A percentile compares a stretch with the other conserved stretches of the same genome.
Conservation (phyloP, 208 protist species). For the Tritrichomonas musculus region DNA sequence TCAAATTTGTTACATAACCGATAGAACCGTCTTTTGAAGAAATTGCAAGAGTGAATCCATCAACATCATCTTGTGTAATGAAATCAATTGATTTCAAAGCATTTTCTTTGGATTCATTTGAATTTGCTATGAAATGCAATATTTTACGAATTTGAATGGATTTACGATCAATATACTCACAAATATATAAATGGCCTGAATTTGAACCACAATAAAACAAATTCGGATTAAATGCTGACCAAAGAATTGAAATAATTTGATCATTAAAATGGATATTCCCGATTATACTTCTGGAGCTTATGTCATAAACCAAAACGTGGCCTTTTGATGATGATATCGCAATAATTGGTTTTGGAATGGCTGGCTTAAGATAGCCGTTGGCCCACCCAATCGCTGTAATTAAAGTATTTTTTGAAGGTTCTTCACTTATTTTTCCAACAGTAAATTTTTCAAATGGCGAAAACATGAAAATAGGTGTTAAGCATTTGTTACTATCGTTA, state of each 20-base stretch:
- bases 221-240: not conserved
- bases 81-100: too few species aligned
- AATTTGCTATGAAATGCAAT: not conserved
- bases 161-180: too few species aligned
- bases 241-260: not conserved
- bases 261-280: not conserved
- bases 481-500: not conserved
- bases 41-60: not conserved
- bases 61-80: not conserved
- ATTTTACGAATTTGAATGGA: too few species aligned
- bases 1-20: not conserved
- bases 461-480: not conserved
- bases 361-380: not conserved
- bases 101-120: too few species aligned
- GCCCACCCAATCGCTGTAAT: not conserved
- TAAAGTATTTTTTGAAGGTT: not conserved
- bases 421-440: too few species aligned
- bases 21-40: not conserved
- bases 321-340: not conserved
- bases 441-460: not conserved
- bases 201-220: not conserved
- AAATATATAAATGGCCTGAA: not conserved
- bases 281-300: not conserved
- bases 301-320: not conserved
- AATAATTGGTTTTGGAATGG: not conserved